These are phyloP conservation scores for Labyrinthula sp. DNA, from an alignment of 352 stramenopile species.

Conservation along the genomic window DNA sequence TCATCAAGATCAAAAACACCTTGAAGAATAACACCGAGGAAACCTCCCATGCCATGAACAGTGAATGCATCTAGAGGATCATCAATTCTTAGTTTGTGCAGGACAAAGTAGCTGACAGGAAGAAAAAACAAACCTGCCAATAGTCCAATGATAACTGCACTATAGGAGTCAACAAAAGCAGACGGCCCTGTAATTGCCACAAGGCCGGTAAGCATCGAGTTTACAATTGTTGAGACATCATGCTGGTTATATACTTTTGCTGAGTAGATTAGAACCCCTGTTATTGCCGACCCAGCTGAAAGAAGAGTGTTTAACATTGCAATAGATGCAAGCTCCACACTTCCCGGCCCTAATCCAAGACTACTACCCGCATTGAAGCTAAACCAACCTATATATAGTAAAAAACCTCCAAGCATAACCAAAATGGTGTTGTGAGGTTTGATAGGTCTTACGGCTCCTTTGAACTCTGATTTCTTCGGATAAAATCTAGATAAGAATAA, in stretches of 20 bases:
- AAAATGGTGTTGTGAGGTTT: slow-evolving; percentile 29
- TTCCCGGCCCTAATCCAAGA: background rate
- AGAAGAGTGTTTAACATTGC: slow-evolving; percentile 44
- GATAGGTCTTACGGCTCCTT: slow-evolving; percentile 23
- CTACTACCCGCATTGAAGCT: slow-evolving; percentile 35
- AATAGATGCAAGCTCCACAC: slow-evolving; percentile 2
- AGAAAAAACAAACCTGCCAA: slow-evolving; percentile 34
- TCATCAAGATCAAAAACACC: slow-evolving; percentile 30
- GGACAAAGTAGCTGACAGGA: slow-evolving; percentile 23
- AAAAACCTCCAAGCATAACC: slow-evolving; percentile 30
- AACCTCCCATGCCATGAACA: slow-evolving; percentile 29
- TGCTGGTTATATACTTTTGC: slow-evolving; percentile 33
- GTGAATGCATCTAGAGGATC: slow-evolving; percentile 35
- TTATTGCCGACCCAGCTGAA: slow-evolving; percentile 39
- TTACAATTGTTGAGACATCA: slow-evolving; percentile 35
- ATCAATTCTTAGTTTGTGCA: slow-evolving; percentile 32
- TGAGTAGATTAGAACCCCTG: slow-evolving; percentile 43
- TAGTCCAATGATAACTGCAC: slow-evolving; percentile 36
- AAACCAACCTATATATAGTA: slow-evolving; percentile 34
- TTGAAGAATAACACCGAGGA: slow-evolving; percentile 27
- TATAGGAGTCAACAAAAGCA: slow-evolving; percentile 34
- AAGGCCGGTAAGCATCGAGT: slow-evolving; percentile 39
- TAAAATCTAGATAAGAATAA: slow-evolving; percentile 43
- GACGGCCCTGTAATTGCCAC: slow-evolving; percentile 40
- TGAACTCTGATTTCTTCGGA: slow-evolving; percentile 31